These are phyloP conservation scores for Quercus berberidifolia DNA, from an alignment of 306 rosid genomes.

Conservation along the genomic window DNA sequence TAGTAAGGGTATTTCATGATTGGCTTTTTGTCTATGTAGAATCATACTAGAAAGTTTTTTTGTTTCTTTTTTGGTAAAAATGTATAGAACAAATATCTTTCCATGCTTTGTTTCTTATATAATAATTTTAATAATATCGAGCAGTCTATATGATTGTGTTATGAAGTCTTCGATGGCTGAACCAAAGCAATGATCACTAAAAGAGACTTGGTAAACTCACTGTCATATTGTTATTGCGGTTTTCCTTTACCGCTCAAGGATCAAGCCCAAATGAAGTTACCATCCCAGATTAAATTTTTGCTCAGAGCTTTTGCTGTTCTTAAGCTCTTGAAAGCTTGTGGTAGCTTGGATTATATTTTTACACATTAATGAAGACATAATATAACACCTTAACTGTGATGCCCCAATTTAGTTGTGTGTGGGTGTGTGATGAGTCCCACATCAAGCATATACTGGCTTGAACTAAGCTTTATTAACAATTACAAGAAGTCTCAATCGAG, in stretches of 20 bases:
- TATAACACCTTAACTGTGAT: too few species aligned
- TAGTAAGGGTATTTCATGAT: not conserved
- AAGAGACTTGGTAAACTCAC: not conserved
- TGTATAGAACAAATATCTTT: not conserved
- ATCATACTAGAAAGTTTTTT: not conserved
- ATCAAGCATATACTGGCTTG: too few species aligned
- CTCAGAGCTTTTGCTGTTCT: too few species aligned
- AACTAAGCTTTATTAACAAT: too few species aligned
- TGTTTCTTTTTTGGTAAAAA: not conserved
- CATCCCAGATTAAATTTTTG: not conserved
- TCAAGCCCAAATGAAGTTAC: not conserved
- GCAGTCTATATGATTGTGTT: not conserved
- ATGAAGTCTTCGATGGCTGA: not conserved
- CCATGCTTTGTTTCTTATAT: too few species aligned
- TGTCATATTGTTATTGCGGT: not conserved
- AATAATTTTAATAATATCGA: too few species aligned
- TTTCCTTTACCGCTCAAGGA: not conserved
- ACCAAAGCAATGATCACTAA: not conserved
- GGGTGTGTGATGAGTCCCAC: too few species aligned
- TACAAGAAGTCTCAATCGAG: rapidly evolving
- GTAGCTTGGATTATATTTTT: too few species aligned
- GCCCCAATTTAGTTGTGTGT: too few species aligned
- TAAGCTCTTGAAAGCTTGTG: too few species aligned
- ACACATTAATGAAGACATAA: too few species aligned
- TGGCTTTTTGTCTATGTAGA: not conserved